Base-by-base conservation (phyloP, 306 rosid genomes). In the Dryas octopetala region DNA sequence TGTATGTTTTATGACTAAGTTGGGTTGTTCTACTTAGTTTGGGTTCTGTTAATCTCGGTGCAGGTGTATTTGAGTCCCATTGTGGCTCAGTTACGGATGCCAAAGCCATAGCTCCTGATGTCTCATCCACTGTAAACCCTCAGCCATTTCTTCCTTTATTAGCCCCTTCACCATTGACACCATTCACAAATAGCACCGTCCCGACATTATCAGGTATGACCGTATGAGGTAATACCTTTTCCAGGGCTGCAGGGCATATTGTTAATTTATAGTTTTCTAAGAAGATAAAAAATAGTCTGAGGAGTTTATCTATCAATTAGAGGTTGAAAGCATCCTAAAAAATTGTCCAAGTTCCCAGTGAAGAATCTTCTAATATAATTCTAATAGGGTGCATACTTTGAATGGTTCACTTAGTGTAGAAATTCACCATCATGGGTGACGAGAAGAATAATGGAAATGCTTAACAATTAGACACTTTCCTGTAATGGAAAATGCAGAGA, bases 121-220 rank as follows among this genome's bases (percentile, higher is more conserved):
- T 80, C 72, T 54, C 87, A 51, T 80, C 91, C 47, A 74, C 65
- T 62, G 50, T 47, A 53, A 78, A 84, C 61, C 80, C 86, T 51
- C 78, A 78, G 40, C 91, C 95, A 46, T 84, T 85, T 80, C 79
- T 87, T 84, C 95, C 91, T 52, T 66, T 78, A 41, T 43, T 89
- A 79, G 84, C 87, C 58, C 91, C 87, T 73, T 87, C 91, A 43
- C 90, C 86, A 7, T 71, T 88, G 87, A 79, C 49, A 23, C 82
- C 91, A 46, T 83, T 89, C 80, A 76, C 82, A 61, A 82, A 84
- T 74, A 51, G 44, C 66, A 84, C 80, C 19, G 13, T 73, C 52
- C 88, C 87, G 2, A 75, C 55, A 49, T 82, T 87, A 65, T 89
- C 90, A 80, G 91, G 91, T 87, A 64, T 23, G 23, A 23, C 23